Percentiles rank a stretch among this genome's conserved stretches.
Evolutionary conservation across 345 rosid species (phyloP).

Genomic region (Eucalyptus cloeziana): DNA sequence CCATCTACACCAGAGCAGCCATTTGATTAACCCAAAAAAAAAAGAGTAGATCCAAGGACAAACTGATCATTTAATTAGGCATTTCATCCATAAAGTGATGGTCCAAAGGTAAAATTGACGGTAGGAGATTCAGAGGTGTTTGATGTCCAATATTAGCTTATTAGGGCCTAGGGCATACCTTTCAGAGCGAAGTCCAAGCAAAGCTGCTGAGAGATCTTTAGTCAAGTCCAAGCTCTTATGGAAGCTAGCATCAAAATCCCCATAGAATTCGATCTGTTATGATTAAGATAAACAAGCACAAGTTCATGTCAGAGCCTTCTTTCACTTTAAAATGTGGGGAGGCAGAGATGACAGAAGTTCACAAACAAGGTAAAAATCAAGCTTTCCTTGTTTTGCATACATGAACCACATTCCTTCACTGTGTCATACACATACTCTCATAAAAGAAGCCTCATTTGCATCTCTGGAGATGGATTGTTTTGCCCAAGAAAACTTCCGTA

Average conservation of each 20-base stretch:
- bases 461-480: not conserved
- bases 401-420: not conserved
- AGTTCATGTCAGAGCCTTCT: not conserved
- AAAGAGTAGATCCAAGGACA: not conserved
- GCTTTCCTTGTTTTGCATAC: not conserved
- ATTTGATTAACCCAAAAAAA: not conserved
- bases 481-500: not conserved
- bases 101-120: not conserved
- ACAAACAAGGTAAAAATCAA: not conserved
- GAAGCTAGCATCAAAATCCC: conserved; percentile 80
- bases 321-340: not conserved
- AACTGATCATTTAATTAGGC: not conserved
- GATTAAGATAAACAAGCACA: not conserved
- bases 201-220: conserved; percentile 80
- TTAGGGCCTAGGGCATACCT: conserved; percentile 20
- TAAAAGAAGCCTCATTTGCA: not conserved
- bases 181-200: conserved; percentile 77
- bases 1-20: conserved; percentile 35
- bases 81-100: not conserved
- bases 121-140: not conserved
- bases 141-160: not conserved
- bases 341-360: not conserved
- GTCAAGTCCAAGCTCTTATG: conserved; percentile 82
- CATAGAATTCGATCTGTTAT: conserved; percentile 75
- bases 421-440: not conserved